These are phyloP conservation scores for Camellia oleifera DNA, from an alignment of 179 eudicot genomes.

Conservation along the genomic window DNA sequence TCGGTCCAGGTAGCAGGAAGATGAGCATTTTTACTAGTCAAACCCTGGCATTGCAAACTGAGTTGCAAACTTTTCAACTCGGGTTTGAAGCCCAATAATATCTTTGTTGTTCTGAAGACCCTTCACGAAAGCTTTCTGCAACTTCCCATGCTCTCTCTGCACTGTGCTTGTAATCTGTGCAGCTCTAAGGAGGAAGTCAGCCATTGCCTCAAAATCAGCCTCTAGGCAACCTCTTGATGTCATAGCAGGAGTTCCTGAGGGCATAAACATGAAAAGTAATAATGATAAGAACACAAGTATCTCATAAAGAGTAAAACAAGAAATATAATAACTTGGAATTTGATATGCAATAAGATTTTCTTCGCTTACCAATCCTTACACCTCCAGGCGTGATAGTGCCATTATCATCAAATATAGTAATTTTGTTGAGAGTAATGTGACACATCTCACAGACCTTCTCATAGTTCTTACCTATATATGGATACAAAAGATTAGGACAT, in stretches of 20 bases:
- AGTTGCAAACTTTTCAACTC: conserved; percentile 39
- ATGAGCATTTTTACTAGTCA: conserved; percentile 13
- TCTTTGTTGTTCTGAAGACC: conserved; percentile 61
- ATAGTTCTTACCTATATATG: conserved; percentile 54
- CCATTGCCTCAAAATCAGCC: conserved; percentile 69
- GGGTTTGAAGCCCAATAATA: conserved; percentile 34
- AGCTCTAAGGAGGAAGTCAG: conserved; percentile 70
- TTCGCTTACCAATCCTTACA: conserved; percentile 72
- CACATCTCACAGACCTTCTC: conserved; percentile 85
- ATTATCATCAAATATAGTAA: conserved; percentile 65
- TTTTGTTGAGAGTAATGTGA: conserved; percentile 75
- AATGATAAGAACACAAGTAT: background rate
- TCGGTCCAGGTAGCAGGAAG: background rate
- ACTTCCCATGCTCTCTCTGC: conserved; percentile 63
- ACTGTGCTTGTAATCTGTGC: conserved; percentile 57
- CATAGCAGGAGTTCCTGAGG: conserved; percentile 84
- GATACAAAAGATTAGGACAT: conserved; percentile 10
- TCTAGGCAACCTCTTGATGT: conserved; percentile 80
- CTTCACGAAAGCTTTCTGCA: conserved; percentile 40
- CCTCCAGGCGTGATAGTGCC: conserved; percentile 76
- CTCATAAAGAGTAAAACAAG: background rate
- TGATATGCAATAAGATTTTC: background rate
- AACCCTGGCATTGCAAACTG: conserved; percentile 42
- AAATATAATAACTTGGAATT: background rate
- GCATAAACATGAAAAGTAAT: background rate